These are phyloP conservation scores for Tolypocladium cylindrosporum DNA, from an alignment of 2,329 filamentous ascomycete species.

Conservation along the genomic window DNA sequence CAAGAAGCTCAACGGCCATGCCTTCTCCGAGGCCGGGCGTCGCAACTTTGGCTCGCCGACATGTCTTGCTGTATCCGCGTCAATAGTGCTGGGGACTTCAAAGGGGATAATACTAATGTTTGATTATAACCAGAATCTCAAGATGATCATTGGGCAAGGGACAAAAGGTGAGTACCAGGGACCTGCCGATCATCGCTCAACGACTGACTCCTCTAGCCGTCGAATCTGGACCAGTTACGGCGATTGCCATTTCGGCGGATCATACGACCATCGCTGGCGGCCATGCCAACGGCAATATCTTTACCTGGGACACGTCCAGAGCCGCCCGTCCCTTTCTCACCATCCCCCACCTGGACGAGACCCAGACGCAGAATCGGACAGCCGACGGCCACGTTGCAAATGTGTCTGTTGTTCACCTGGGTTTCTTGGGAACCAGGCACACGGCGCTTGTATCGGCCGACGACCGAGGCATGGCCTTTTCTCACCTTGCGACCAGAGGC, in stretches of 20 bases:
- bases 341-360: conserved; percentile 65
- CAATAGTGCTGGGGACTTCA: conserved; percentile 83
- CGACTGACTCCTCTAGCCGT: conserved; percentile 50
- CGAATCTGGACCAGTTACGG: conserved; percentile 79
- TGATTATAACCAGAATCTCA: conserved; percentile 93
- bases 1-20: conserved; percentile 77
- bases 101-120: conserved; percentile 94
- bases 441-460: conserved; percentile 94
- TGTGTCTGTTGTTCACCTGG: conserved; percentile 76
- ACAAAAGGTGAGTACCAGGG: conserved; percentile 59
- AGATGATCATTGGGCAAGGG: conserved; percentile 85
- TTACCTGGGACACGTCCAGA: conserved; percentile 87
- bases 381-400: conserved; percentile 74
- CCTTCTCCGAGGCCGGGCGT: conserved; percentile 85
- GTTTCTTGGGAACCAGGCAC: conserved; percentile 85
- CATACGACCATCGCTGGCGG: conserved; percentile 86
- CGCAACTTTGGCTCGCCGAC: conserved; percentile 89
- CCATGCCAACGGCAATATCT: conserved; percentile 83
- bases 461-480: conserved; percentile 94
- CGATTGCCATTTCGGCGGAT: conserved; percentile 85
- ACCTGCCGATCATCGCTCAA: background rate
- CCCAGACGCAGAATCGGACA: conserved; percentile 54
- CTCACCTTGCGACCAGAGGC: conserved; percentile 85
- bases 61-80: conserved; percentile 77
- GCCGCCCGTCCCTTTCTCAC: conserved; percentile 81